phyloP scores from a whole-genome alignment of 441 rosid species.

The Eruca vesicaria region DNA sequence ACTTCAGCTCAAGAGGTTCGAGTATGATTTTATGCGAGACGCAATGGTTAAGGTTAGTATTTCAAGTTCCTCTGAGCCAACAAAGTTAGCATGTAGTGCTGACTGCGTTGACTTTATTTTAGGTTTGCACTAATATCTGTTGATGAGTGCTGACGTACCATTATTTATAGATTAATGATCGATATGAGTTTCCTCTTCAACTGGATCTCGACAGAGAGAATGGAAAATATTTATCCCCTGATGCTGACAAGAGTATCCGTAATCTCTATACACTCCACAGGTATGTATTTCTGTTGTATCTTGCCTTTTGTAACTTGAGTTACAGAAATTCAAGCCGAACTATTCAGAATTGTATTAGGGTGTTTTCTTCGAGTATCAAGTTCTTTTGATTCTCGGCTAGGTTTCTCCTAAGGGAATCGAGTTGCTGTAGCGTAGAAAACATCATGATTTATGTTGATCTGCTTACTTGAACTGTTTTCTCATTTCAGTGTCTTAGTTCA shows the following conservation, averaged over 20 bases:
- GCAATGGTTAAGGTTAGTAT: constrained; percentile 89
- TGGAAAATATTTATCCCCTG: constrained; percentile 85
- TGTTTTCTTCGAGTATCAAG: background rate
- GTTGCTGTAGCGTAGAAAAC: background rate
- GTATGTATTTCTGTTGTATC: constrained; percentile 33
- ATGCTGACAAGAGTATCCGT: constrained; percentile 82
- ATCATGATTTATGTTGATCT: background rate
- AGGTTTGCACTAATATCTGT: background rate
- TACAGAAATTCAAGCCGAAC: background rate
- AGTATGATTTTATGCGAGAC: constrained; percentile 89
- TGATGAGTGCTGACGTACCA: constrained; percentile 12
- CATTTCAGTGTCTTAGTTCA: constrained; percentile 76
- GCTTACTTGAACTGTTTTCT: constrained; percentile 25
- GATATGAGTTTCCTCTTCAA: constrained; percentile 92
- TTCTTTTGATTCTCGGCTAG: background rate
- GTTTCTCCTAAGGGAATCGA: background rate
- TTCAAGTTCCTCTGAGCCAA: constrained; percentile 13
- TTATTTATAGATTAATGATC: constrained; percentile 77
- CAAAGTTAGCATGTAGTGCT: background rate
- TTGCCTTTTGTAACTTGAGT: background rate
- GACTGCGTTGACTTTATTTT: background rate
- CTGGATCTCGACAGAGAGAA: constrained; percentile 88
- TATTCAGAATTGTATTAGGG: background rate
- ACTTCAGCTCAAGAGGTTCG: constrained; percentile 93
- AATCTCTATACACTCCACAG: constrained; percentile 94